phyloP scores from a whole-genome alignment of 1,284 basidiomycete genomes.

The Apiotrichum siamense region DNA sequence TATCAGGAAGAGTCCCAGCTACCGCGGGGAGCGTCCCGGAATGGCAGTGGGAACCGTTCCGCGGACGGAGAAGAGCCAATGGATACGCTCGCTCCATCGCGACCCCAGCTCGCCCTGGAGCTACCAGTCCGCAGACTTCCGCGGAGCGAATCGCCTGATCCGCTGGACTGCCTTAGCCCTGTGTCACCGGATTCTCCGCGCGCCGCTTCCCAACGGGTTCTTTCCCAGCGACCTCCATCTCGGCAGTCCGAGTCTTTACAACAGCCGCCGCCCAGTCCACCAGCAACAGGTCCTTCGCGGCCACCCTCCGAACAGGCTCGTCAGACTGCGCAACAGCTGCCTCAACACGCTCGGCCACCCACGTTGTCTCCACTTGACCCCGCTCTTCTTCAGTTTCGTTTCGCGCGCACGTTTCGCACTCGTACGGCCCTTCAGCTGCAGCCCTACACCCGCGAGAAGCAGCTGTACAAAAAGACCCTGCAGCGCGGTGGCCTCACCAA shows the following conservation, averaged over 20 bases:
- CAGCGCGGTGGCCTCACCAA: constrained; percentile 37
- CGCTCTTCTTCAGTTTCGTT: constrained; percentile 37
- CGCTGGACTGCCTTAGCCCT: background rate
- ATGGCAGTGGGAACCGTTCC: background rate
- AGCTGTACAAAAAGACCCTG: constrained; percentile 38
- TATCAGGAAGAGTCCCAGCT: too few species aligned
- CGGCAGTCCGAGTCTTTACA: background rate
- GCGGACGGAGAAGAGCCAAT: too few species aligned
- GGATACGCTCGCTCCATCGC: too few species aligned
- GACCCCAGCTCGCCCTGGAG: too few species aligned
- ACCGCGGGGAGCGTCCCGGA: too few species aligned
- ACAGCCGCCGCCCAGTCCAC: background rate
- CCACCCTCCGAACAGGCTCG: background rate
- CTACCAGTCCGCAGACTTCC: too few species aligned
- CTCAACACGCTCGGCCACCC: background rate
- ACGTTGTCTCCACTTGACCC: constrained; percentile 16
- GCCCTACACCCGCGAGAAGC: constrained; percentile 44
- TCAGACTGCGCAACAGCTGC: background rate
- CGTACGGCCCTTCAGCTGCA: constrained; percentile 46
- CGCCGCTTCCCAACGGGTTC: too few species aligned
- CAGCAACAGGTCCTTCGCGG: background rate
- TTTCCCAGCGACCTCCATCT: background rate
- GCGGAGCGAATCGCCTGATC: background rate
- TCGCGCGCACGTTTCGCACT: constrained; percentile 41
- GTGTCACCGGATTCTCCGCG: background rate